Evolutionary conservation across 2,329 filamentous ascomycete species (phyloP), one percentile per base, ranked within the genome.

Genomic region (Pseudogymnoascus sp.): DNA sequence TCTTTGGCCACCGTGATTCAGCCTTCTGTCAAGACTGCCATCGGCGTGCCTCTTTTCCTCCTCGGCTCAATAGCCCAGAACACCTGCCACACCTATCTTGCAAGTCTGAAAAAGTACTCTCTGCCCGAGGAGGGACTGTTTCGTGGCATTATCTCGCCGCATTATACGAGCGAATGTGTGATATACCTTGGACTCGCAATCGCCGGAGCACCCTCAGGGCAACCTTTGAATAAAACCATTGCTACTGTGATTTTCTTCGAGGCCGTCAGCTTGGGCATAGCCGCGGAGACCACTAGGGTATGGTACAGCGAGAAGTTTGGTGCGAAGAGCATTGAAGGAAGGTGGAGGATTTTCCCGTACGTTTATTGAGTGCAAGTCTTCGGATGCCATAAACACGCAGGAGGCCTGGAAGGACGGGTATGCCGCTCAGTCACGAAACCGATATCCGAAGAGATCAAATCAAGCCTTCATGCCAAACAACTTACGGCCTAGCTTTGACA

Each of bases 131-230:
- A 88, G 65, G 87, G 88, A 2, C 77, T 89, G 64, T 99, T 97
- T 75, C 79, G 79, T 50, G 79, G 81, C 64, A 75, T 96, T 21
- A 77, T 97, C 40, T 96, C 90, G 69, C 92, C 95, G 17, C 95
- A 99, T 76, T 99, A 97, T 75, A 89, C 89, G 3, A 91, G 88
- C 71, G 95, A 97, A 77, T 93, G 90, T 72, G 73, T 89, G 42
- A 85, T 97, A 64, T 97, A 99, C 73, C 72, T 92, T 19, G 83
- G 88, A n/a, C 77, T 99, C 67, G 83, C 91, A 2, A 76, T 95
- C 53, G 74, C 89, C 40, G 86, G 88, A 31, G 91, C 93, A 0
- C 92, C 93, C 0, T 70, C 77, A 7, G 88, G 86, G 10, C 75
- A 79, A 33, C 67, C 83, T 63, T 73, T 91, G 64, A 97, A 96